Evolutionary conservation across 2,329 filamentous ascomycete species (phyloP).

Genomic region (Trichoderma citrinoviride): DNA sequence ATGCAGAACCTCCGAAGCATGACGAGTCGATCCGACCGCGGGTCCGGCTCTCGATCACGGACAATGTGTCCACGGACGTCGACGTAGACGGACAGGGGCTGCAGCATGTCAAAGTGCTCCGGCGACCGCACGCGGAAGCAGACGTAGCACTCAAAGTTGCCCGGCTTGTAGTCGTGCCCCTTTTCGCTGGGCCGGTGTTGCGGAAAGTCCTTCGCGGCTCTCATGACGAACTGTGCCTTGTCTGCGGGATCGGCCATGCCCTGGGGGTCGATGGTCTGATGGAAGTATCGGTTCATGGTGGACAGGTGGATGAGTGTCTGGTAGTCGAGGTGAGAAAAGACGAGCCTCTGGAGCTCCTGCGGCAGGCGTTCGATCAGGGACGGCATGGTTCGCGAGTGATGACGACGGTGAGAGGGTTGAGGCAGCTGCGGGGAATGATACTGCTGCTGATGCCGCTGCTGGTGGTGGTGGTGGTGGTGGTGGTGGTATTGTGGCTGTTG

Average conservation of each 20-base stretch:
- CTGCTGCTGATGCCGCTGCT: background rate
- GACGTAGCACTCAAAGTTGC: constrained; percentile 44
- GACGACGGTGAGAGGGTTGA: constrained; percentile 21
- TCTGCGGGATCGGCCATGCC: constrained; percentile 36
- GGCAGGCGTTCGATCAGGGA: constrained; percentile 37
- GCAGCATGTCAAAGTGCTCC: constrained; percentile 40
- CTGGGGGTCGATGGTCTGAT: constrained; percentile 35
- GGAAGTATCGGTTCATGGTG: constrained; percentile 37
- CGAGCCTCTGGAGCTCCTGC: constrained; percentile 33
- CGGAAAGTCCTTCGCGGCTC: constrained; percentile 41
- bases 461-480: too few relatives aligned
- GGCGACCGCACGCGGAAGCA: constrained; percentile 43
- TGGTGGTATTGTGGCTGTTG: background rate
- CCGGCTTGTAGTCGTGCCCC: constrained; percentile 38
- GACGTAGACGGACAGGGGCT: constrained; percentile 35
- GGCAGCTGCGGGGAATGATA: background rate
- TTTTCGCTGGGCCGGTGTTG: constrained; percentile 41
- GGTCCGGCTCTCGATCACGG: constrained; percentile 31
- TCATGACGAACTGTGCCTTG: constrained; percentile 43
- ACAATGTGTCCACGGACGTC: constrained; percentile 34
- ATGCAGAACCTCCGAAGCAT: constrained; percentile 43
- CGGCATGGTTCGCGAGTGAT: constrained; percentile 24
- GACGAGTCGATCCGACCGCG: constrained; percentile 31
- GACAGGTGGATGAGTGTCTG: constrained; percentile 42
- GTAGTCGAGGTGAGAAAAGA: constrained; percentile 40